Evolutionary conservation across 2,329 filamentous ascomycete genomes (phyloP), one percentile per base, ranked within the genome.

Genomic region (Penicillium janthinellum): DNA sequence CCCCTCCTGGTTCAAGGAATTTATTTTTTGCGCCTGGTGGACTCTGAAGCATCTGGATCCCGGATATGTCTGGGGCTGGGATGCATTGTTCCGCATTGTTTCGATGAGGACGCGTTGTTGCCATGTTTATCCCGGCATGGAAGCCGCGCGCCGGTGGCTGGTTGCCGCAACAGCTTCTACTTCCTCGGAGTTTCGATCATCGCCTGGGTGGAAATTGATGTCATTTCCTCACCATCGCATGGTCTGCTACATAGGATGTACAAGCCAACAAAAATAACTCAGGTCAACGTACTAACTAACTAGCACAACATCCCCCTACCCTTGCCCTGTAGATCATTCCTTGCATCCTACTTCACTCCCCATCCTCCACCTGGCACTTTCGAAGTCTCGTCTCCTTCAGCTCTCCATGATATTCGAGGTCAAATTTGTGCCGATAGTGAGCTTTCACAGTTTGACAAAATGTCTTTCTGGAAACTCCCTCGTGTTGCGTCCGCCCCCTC

Each of bases 331-430:
- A 53, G 51, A 52, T 4, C 20, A 31, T 17, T 7, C 20, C 2
- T 22, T 39, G 20, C 15, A 4, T 15, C 11, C n/a, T 11, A 28
- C 22, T 4, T 10, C 38, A 17, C 22, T 41, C 4, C 50, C 25
- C 35, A 41, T 42, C 22, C 50, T 17, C 38, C 38, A 31, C 20
- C 51, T 53, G 77, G 77, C 77, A 77, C 70, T 67, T 74, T 79
- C 77, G 77, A 79, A 79, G 77, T 74, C 76, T 79, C 71, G 73
- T 78, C 51, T 53, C 65, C 64, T 67, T 77, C 75, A 71, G 68
- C 64, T 64, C 67, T 71, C 68, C 70, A 75, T 76, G 76, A 74
- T 74, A 71, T 71, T 75, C 71, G 77, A 78, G 77, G 77, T 79
- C 77, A 79, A 76, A 58, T 71, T 71, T 62, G 66, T 79, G 77